A percentile compares a stretch with the other conserved stretches of the same genome.
Conservation (phyloP, 306 rosid species). For the Dryas octopetala region DNA sequence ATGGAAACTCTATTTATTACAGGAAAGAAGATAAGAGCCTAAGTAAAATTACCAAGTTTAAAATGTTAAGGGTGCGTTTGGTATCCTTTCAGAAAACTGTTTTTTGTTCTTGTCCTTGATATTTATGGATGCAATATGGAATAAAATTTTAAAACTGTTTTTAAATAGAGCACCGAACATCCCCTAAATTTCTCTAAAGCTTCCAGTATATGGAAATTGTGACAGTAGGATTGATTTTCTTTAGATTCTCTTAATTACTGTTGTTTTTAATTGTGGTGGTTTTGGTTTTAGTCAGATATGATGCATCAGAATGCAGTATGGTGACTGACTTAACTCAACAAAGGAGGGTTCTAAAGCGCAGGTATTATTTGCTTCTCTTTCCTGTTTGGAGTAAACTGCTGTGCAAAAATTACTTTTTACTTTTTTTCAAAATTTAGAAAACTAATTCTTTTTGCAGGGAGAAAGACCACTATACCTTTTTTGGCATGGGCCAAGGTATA, state of each 20-base stretch:
- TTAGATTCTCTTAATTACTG: constrained; percentile 10
- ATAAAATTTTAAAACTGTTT: no score
- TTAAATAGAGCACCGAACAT: no score
- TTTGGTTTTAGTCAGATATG: constrained; percentile 79
- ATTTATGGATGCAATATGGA: no score
- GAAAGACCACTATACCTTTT: no score
- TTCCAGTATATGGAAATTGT: constrained; percentile 4
- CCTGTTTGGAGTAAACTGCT: background rate
- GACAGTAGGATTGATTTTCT: constrained; percentile 17
- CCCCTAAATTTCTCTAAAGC: no score
- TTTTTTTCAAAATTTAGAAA: background rate
- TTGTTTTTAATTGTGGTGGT: constrained; percentile 31
- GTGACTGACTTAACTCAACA: constrained; percentile 71
- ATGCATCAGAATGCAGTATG: constrained; percentile 55
- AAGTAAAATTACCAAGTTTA: background rate
- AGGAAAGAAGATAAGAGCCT: background rate
- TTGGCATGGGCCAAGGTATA: background rate
- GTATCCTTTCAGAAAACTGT: no score
- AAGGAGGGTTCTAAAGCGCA: constrained; percentile 84
- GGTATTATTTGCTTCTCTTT: constrained; percentile 40
- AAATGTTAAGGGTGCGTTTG: background rate
- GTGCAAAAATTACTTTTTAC: no score
- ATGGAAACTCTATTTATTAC: background rate
- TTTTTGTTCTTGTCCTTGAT: no score
- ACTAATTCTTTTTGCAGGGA: no score